Evolutionary conservation across 2,329 filamentous ascomycete species (phyloP).

Genomic region (Coniochaeta pulveracea): DNA sequence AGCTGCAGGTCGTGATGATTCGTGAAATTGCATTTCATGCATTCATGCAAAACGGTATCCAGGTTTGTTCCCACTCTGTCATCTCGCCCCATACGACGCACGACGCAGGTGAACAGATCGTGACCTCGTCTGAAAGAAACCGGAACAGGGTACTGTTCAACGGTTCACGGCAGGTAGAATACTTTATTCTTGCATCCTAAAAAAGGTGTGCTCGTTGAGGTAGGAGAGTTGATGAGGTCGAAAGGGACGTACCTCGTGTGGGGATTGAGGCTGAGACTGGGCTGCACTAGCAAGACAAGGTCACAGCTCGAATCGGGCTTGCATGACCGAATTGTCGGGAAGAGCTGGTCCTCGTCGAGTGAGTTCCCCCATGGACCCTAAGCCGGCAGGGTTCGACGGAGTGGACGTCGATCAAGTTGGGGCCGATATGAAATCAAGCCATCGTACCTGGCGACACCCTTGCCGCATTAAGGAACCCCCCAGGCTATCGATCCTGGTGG

Average conservation of each 20-base stretch:
- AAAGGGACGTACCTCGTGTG: no score
- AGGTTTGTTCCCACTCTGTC: no score
- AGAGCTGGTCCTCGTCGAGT: constrained; percentile 4
- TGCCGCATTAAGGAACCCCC: constrained; percentile 1
- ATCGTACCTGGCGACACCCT: neutral
- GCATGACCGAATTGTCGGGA: constrained; percentile 5
- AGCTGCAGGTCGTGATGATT: constrained; percentile 10
- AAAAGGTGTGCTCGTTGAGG: neutral
- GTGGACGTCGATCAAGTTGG: neutral
- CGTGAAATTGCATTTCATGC: constrained; percentile 16
- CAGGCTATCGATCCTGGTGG: constrained; percentile 2
- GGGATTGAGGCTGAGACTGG: neutral
- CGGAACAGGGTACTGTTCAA: constrained; percentile 1
- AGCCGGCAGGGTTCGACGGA: neutral
- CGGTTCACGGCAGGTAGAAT: no score
- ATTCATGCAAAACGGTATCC: constrained; percentile 11
- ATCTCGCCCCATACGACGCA: neutral
- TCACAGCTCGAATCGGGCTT: neutral
- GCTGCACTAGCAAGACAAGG: neutral
- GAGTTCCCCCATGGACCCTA: neutral
- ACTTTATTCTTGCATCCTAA: no score
- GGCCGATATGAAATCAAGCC: constrained; percentile 2
- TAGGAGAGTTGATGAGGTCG: neutral
- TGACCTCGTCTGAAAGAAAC: neutral
- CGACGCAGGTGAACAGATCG: neutral